A percentile compares a stretch with the other conserved stretches of the same genome.
Conservation (phyloP, 176 grass and related monocot genomes). For the Microstegium vimineum region DNA sequence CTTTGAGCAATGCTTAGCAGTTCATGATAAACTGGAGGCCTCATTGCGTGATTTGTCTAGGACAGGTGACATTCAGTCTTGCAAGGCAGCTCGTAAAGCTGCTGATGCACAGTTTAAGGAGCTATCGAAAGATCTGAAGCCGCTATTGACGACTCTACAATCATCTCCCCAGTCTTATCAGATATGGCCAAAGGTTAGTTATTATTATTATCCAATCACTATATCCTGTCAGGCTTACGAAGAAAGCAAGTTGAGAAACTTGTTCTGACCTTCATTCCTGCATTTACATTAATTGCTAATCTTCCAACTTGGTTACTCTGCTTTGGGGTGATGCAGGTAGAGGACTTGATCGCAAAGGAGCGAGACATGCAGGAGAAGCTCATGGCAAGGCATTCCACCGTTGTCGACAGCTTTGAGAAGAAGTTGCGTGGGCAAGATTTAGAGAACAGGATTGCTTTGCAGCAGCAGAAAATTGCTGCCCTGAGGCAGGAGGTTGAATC, state of each 20-base stretch:
- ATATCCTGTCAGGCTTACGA: background rate
- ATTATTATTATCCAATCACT: background rate
- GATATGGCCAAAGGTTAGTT: slow-evolving; percentile 87
- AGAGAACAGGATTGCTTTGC: slow-evolving; percentile 73
- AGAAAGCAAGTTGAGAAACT: background rate
- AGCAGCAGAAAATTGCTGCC: slow-evolving; percentile 73
- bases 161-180: slow-evolving; percentile 72
- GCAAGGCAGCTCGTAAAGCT: slow-evolving; percentile 82
- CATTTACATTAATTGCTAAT: background rate
- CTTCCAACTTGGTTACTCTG: background rate
- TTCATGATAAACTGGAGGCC: slow-evolving; percentile 80
- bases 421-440: slow-evolving; percentile 80
- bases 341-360: slow-evolving; percentile 76
- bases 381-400: slow-evolving; percentile 79
- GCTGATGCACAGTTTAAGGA: slow-evolving; percentile 92
- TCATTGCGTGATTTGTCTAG: slow-evolving; percentile 84
- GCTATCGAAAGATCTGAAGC: slow-evolving; percentile 78
- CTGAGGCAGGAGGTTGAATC: slow-evolving; percentile 75
- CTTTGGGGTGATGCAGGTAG: slow-evolving; percentile 46
- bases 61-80: slow-evolving; percentile 73
- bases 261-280: background rate
- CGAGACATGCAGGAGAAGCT: slow-evolving; percentile 93
- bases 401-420: slow-evolving; percentile 92
- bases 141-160: slow-evolving; percentile 61
- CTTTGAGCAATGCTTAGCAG: slow-evolving; percentile 59